Evolutionary conservation across 1,139 yeast genomes (phyloP).

Genomic region (Pichia sp.): DNA sequence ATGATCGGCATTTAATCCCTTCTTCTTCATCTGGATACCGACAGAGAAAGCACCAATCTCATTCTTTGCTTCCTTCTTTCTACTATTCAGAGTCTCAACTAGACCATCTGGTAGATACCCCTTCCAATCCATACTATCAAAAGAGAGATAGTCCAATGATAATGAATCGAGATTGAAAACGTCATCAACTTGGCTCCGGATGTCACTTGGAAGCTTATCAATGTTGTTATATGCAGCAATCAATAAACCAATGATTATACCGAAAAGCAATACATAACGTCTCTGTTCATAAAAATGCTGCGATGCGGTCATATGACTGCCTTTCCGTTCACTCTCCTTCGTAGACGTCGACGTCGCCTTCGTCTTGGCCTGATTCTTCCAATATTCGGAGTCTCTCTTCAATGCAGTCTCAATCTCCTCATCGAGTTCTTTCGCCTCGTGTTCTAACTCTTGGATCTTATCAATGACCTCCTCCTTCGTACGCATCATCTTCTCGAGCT

Average conservation of each 20-base stretch:
- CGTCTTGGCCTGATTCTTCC: not conserved
- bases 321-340: too few relatives aligned
- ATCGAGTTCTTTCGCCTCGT: constrained; percentile 7
- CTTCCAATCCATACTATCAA: constrained; percentile 42
- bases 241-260: constrained; percentile 63
- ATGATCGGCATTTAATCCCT: constrained; percentile 45
- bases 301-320: constrained; percentile 9
- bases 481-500: constrained; percentile 4
- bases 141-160: constrained; percentile 23
- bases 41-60: constrained; percentile 83
- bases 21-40: constrained; percentile 56
- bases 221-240: constrained; percentile 58
- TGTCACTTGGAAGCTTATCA: constrained; percentile 17
- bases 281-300: constrained; percentile 33
- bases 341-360: too few relatives aligned
- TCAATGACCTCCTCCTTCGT: constrained; percentile 5
- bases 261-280: constrained; percentile 42
- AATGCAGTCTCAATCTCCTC: constrained; percentile 3
- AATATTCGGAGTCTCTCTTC: not conserved
- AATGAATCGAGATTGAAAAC: constrained; percentile 48
- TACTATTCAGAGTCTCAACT: constrained; percentile 52
- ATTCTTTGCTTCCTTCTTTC: constrained; percentile 32
- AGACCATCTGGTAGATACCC: constrained; percentile 62
- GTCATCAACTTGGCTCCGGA: constrained; percentile 34
- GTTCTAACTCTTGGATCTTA: constrained; percentile 8